phyloP scores from a whole-genome alignment of 2,329 filamentous ascomycete genomes.

The Neocucurbitaria cava region DNA sequence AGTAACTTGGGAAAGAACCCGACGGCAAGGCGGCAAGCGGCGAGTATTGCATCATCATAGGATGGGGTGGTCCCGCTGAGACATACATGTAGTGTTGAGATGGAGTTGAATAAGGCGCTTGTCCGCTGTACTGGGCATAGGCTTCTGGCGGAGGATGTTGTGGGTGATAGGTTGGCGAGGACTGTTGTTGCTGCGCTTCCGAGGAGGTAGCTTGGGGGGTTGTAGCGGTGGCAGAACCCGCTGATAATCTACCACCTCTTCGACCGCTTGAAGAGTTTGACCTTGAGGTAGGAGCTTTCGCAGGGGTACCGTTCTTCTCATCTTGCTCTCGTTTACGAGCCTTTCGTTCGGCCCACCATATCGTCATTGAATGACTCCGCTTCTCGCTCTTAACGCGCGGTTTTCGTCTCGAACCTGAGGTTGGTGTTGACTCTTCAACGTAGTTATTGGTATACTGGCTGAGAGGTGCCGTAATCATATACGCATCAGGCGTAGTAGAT shows the following conservation, averaged over 20 bases:
- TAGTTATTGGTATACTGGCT: slow-evolving; percentile 42
- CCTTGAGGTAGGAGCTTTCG: slow-evolving; percentile 27
- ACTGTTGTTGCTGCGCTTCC: slow-evolving; percentile 20
- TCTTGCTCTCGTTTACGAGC: slow-evolving; percentile 45
- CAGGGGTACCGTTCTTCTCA: slow-evolving; percentile 32
- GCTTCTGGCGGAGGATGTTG: slow-evolving; percentile 29
- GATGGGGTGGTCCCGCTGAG: slow-evolving; percentile 27
- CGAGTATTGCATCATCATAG: slow-evolving; percentile 35
- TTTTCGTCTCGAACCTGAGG: slow-evolving; percentile 40
- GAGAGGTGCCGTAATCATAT: slow-evolving; percentile 44
- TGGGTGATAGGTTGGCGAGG: slow-evolving; percentile 22
- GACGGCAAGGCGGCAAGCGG: slow-evolving; percentile 36
- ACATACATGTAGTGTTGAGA: slow-evolving; percentile 30
- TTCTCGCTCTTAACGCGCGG: slow-evolving; percentile 54
- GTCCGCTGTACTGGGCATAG: slow-evolving; percentile 21
- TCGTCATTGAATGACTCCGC: slow-evolving; percentile 53
- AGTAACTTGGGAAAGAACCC: slow-evolving; percentile 21
- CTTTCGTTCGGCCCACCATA: slow-evolving; percentile 56
- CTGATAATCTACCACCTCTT: slow-evolving; percentile 28
- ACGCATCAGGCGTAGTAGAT: slow-evolving; percentile 40
- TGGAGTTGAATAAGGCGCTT: slow-evolving; percentile 25
- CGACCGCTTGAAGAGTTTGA: slow-evolving; percentile 33
- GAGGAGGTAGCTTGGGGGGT: slow-evolving; percentile 25
- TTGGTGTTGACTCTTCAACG: slow-evolving; percentile 34
- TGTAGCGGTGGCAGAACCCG: slow-evolving; percentile 21